A percentile compares a stretch with the other conserved stretches of the same genome.
phyloP scores from a whole-genome alignment of 108 stramenopile genomes.

The Nitzschia putrida region DNA sequence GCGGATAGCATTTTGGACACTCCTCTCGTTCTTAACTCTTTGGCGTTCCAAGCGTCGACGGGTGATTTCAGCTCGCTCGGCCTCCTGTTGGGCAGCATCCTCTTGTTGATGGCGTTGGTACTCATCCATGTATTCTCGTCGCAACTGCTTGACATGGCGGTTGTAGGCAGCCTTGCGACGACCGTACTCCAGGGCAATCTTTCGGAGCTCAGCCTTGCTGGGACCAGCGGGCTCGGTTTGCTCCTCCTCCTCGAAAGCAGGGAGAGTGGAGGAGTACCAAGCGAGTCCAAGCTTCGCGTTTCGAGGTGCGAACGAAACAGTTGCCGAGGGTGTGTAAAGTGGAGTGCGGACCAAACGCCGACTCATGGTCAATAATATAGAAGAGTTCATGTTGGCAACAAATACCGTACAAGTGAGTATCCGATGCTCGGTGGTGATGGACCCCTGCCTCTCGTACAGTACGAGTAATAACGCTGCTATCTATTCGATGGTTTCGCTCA shows the following conservation, averaged over 20 bases:
- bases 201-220: constrained; percentile 13
- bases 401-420: no score
- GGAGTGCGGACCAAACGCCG: neutral
- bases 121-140: constrained; percentile 71
- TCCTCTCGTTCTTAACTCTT: constrained; percentile 67
- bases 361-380: neutral
- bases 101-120: constrained; percentile 50
- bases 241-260: constrained; percentile 16
- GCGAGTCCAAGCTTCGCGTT: neutral
- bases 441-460: no score
- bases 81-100: constrained; percentile 55
- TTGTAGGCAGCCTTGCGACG: constrained; percentile 61
- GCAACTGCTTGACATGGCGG: constrained; percentile 59
- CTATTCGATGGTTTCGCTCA: no score
- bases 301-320: neutral
- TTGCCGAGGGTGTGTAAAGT: neutral
- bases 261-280: constrained; percentile 22
- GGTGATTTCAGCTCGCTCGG: constrained; percentile 23
- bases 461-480: no score
- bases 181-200: constrained; percentile 51
- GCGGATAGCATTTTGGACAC: constrained; percentile 53
- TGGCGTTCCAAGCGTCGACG: constrained; percentile 71
- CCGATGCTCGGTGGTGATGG: no score
- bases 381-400: neutral
- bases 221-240: constrained; percentile 6